phyloP scores from a whole-genome alignment of 768 basidiomycete species.

The Podaxis carcinomalis region DNA sequence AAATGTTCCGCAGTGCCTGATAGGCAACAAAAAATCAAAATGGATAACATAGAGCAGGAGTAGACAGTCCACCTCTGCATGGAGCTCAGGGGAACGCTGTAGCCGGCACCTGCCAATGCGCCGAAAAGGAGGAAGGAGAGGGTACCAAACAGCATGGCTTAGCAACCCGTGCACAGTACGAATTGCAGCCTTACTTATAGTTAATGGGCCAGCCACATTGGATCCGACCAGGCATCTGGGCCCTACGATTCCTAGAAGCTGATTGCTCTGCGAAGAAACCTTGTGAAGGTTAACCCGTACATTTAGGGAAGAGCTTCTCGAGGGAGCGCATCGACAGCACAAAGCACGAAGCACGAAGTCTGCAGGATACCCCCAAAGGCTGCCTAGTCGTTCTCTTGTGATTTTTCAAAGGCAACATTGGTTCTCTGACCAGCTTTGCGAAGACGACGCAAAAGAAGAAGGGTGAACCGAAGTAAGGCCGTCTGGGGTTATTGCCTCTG shows the following conservation, averaged over 20 bases:
- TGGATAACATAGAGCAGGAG: background rate
- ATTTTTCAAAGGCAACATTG: too few species aligned
- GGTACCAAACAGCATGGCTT: background rate
- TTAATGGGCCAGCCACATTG: background rate
- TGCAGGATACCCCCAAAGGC: background rate
- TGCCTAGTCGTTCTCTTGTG: too few species aligned
- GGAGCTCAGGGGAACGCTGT: background rate
- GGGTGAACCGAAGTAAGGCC: too few species aligned
- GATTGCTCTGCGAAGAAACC: background rate
- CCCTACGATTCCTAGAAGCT: background rate
- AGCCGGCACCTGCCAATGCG: background rate
- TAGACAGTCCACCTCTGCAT: background rate
- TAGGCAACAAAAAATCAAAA: background rate
- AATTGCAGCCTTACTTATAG: constrained; percentile 4
- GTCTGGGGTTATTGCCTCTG: too few species aligned
- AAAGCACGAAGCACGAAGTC: background rate
- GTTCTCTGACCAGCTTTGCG: too few species aligned
- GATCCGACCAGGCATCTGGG: background rate
- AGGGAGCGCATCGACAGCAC: background rate
- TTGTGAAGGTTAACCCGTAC: background rate
- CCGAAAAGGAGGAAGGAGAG: background rate
- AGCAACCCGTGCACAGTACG: background rate
- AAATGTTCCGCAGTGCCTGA: constrained; percentile 2
- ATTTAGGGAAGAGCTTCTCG: background rate
- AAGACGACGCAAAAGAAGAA: too few species aligned